A percentile compares a stretch with the other conserved stretches of the same genome.
These are phyloP conservation scores for Mucor velutinosus DNA, from an alignment of 371 early-diverging fungal species.

Conservation along the genomic window DNA sequence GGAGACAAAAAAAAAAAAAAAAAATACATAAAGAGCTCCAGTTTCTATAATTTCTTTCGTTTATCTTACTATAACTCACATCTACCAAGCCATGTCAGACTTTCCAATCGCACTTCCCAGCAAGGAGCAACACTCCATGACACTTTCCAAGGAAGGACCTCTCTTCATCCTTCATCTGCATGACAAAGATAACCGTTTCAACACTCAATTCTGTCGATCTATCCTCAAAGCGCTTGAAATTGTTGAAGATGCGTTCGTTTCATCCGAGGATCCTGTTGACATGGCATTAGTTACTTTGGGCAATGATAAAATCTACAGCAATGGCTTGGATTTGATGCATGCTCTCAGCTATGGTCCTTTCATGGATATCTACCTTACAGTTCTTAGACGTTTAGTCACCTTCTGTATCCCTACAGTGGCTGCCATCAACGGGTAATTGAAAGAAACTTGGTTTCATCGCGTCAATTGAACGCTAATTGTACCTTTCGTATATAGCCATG, in stretches of 20 bases:
- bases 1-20: background rate
- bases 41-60: background rate
- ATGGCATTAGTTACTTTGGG: slow-evolving; percentile 68
- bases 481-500: slow-evolving; percentile 52
- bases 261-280: slow-evolving; percentile 36
- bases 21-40: background rate
- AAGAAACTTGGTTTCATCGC: background rate
- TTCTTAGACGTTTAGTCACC: slow-evolving; percentile 61
- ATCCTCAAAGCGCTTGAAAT: slow-evolving; percentile 64
- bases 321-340: slow-evolving; percentile 71
- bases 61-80: background rate
- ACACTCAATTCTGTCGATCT: slow-evolving; percentile 56
- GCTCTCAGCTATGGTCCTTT: slow-evolving; percentile 48
- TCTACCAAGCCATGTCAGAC: slow-evolving; percentile 1
- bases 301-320: slow-evolving; percentile 75
- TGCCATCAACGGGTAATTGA: slow-evolving; percentile 68
- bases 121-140: slow-evolving; percentile 42
- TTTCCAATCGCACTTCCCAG: slow-evolving; percentile 46
- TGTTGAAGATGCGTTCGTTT: slow-evolving; percentile 55
- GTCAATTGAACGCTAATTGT: background rate
- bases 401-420: slow-evolving; percentile 84
- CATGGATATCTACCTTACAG: slow-evolving; percentile 47
- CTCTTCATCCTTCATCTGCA: slow-evolving; percentile 62
- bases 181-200: slow-evolving; percentile 74
- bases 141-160: slow-evolving; percentile 55